Evolutionary conservation across 2,329 filamentous ascomycete genomes (phyloP).

Genomic region (Hortaea werneckii): DNA sequence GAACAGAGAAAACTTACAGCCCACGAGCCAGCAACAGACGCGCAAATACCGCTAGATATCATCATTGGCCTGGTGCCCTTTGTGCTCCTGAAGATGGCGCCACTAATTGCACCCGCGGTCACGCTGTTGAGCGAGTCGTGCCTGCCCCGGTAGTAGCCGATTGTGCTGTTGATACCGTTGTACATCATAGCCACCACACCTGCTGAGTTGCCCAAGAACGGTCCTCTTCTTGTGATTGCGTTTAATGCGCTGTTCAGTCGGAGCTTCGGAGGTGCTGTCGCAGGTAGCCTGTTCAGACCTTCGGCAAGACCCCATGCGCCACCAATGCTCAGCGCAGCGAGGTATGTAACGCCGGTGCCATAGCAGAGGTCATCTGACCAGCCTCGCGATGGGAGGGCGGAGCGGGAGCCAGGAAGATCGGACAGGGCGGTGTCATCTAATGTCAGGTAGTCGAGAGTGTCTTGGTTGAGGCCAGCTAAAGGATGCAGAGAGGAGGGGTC

Average conservation of each 20-base stretch:
- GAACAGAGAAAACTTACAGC: slow-evolving; percentile 55
- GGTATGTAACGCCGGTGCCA: slow-evolving; percentile 87
- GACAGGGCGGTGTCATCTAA: slow-evolving; percentile 87
- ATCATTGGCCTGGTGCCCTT: slow-evolving; percentile 83
- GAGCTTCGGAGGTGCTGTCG: slow-evolving; percentile 75
- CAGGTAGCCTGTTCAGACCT: slow-evolving; percentile 62
- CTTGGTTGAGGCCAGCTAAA: slow-evolving; percentile 82
- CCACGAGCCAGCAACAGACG: slow-evolving; percentile 75
- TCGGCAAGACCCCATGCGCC: slow-evolving; percentile 89
- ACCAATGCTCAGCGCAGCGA: slow-evolving; percentile 74
- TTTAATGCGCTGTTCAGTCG: slow-evolving; percentile 91
- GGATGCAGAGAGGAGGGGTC: slow-evolving; percentile 87
- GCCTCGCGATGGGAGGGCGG: slow-evolving; percentile 83
- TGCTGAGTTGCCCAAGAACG: slow-evolving; percentile 91
- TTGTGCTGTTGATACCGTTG: slow-evolving; percentile 80
- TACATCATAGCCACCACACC: slow-evolving; percentile 94
- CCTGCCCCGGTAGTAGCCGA: slow-evolving; percentile 70
- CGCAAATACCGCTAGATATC: slow-evolving; percentile 86
- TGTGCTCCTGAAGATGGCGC: slow-evolving; percentile 95
- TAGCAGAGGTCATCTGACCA: slow-evolving; percentile 99
- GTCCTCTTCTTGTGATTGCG: slow-evolving; percentile 82
- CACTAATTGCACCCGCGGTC: slow-evolving; percentile 72
- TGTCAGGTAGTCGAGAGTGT: slow-evolving; percentile 86
- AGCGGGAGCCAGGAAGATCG: slow-evolving; percentile 74
- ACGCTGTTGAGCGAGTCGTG: slow-evolving; percentile 88